phyloP scores from a whole-genome alignment of 371 early-diverging fungal species.

The Mortierella sp. region DNA sequence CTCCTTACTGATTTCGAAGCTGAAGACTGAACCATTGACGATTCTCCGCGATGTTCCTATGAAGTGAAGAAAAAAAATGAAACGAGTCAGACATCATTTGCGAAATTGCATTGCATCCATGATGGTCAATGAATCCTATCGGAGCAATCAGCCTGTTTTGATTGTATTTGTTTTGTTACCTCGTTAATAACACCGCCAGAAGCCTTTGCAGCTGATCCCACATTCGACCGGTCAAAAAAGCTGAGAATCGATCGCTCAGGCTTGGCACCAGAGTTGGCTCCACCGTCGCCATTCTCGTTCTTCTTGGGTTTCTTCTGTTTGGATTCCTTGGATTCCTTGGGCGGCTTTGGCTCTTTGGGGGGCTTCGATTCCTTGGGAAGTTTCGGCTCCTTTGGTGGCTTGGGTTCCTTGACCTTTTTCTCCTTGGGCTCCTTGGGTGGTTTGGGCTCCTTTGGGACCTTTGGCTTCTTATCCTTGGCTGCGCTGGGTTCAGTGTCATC shows the following conservation, averaged over 20 bases:
- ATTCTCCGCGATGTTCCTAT: neutral
- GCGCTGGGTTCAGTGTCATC: neutral
- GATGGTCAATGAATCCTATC: neutral
- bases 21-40: neutral
- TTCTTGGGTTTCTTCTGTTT: conserved; percentile 11
- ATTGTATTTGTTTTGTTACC: neutral
- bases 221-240: conserved; percentile 44
- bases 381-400: conserved; percentile 33
- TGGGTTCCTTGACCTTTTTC: conserved; percentile 34
- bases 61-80: neutral
- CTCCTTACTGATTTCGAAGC: neutral
- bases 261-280: conserved; percentile 1
- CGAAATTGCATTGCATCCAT: neutral
- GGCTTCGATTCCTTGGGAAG: conserved; percentile 31
- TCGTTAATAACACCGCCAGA: neutral
- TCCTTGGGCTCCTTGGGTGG: conserved; percentile 18
- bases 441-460: conserved; percentile 18
- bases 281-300: neutral
- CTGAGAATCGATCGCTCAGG: conserved; percentile 53
- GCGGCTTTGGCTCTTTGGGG: conserved; percentile 15
- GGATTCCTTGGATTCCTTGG: conserved; percentile 18
- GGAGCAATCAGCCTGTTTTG: neutral
- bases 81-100: neutral
- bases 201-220: neutral
- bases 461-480: conserved; percentile 15